Percentiles rank a stretch among this genome's conserved stretches.
Conservation (phyloP, 2,329 filamentous ascomycete genomes). For the Alternaria infectoria region DNA sequence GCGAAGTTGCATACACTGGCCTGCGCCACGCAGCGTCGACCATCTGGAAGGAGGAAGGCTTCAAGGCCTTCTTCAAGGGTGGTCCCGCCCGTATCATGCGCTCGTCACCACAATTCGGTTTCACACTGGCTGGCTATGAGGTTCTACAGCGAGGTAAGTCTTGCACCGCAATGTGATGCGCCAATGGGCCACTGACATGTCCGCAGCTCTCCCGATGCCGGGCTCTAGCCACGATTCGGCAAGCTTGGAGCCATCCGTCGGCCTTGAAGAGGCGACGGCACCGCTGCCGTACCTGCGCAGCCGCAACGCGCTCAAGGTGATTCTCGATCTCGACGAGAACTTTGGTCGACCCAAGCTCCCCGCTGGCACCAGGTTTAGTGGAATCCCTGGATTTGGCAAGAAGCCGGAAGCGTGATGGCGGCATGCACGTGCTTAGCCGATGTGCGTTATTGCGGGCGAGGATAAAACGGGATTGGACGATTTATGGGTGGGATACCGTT, state of each 20-base stretch:
- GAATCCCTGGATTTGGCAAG: conserved; percentile 47
- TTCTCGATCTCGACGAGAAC: conserved; percentile 90
- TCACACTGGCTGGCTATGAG: conserved; percentile 95
- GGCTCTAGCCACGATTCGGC: conserved; percentile 63
- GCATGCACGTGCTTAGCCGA: conserved; percentile 13
- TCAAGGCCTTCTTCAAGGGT: conserved; percentile 98
- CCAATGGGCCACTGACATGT: background rate
- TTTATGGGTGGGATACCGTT: conserved; percentile 25
- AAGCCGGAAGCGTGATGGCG: conserved; percentile 34
- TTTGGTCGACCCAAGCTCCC: conserved; percentile 78
- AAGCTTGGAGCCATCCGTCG: conserved; percentile 65
- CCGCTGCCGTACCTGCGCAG: conserved; percentile 73
- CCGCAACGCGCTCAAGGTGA: conserved; percentile 92
- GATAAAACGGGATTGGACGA: conserved; percentile 42
- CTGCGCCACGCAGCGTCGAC: conserved; percentile 84
- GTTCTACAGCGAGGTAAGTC: conserved; percentile 71
- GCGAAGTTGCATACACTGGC: conserved; percentile 85
- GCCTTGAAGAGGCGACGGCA: conserved; percentile 67
- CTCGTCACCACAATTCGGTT: conserved; percentile 96
- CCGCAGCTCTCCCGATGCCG: conserved; percentile 72
- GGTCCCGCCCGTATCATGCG: conserved; percentile 93
- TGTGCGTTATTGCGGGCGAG: conserved; percentile 22
- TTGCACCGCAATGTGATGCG: background rate
- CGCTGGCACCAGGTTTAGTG: conserved; percentile 42
- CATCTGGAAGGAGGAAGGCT: conserved; percentile 88